Percentiles rank a stretch among this genome's conserved stretches.
phyloP scores from a whole-genome alignment of 495 filamentous ascomycete species.

The Chaetomium tenue region DNA sequence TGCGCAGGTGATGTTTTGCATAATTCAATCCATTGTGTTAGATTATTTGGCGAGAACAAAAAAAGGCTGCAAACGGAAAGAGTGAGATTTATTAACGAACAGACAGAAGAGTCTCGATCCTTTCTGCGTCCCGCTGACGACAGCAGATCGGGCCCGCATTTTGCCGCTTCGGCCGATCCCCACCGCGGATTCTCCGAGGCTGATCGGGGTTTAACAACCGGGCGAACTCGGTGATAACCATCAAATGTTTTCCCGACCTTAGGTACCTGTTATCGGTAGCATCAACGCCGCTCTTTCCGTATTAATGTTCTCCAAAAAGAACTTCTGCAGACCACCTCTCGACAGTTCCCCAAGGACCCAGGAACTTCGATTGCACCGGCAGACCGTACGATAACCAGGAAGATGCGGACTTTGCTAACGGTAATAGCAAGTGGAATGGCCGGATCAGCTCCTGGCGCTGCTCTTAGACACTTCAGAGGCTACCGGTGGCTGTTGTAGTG shows the following conservation, averaged over 20 bases:
- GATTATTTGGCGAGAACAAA: not conserved
- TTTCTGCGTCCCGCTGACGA: conserved; percentile 1
- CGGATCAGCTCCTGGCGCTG: not conserved
- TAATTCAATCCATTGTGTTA: conserved; percentile 7
- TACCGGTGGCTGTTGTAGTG: not conserved
- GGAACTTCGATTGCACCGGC: not conserved
- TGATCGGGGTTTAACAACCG: conserved; percentile 7
- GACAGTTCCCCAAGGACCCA: not conserved
- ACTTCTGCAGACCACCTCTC: no score
- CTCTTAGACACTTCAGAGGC: not conserved
- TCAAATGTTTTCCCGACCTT: no score
- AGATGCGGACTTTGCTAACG: not conserved
- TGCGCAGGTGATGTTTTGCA: not conserved
- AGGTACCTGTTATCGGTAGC: no score
- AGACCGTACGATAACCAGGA: not conserved
- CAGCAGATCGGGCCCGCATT: conserved; percentile 8
- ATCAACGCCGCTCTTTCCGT: no score
- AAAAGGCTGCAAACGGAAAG: not conserved
- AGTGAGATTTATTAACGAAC: not conserved
- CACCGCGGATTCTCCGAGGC: conserved; percentile 8
- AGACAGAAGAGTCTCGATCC: not conserved
- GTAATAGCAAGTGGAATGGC: not conserved
- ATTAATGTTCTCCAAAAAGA: no score
- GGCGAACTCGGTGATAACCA: no score
- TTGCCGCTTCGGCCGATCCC: conserved; percentile 2